phyloP scores from a whole-genome alignment of 495 filamentous ascomycete species.

The Penicillium tannophilum region DNA sequence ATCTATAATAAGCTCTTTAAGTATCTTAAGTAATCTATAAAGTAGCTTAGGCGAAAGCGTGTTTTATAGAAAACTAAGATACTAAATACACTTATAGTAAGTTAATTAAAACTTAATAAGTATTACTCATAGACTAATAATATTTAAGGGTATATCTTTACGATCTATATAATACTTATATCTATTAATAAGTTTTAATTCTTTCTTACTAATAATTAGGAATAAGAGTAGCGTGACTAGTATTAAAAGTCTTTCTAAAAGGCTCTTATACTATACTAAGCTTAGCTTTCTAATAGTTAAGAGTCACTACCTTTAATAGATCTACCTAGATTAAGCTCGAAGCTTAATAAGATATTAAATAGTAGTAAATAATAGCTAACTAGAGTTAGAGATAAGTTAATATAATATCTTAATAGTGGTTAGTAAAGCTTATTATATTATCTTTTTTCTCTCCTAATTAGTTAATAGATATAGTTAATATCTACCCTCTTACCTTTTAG shows the following conservation, averaged over 20 bases:
- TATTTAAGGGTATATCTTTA: conserved; percentile 10
- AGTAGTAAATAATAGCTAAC: not conserved
- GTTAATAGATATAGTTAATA: conserved; percentile 2
- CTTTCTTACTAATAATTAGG: conserved; percentile 10
- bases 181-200: conserved; percentile 12
- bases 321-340: conserved; percentile 4
- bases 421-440: not conserved
- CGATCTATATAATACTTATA: conserved; percentile 10
- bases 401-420: conserved; percentile 3
- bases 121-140: conserved; percentile 7
- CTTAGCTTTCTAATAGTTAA: not conserved
- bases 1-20: conserved; percentile 8
- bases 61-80: conserved; percentile 1
- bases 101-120: not conserved
- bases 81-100: not conserved
- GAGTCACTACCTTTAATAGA: not conserved
- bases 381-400: not conserved
- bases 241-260: not conserved
- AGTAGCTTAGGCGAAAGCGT: not conserved
- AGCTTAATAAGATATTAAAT: conserved; percentile 1
- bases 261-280: not conserved
- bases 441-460: conserved; percentile 1
- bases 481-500: not conserved
- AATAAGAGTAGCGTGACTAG: not conserved
- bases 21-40: conserved; percentile 5